phyloP scores from a whole-genome alignment of 805 yeast genomes.

The Kodamaea kakaduensis region DNA sequence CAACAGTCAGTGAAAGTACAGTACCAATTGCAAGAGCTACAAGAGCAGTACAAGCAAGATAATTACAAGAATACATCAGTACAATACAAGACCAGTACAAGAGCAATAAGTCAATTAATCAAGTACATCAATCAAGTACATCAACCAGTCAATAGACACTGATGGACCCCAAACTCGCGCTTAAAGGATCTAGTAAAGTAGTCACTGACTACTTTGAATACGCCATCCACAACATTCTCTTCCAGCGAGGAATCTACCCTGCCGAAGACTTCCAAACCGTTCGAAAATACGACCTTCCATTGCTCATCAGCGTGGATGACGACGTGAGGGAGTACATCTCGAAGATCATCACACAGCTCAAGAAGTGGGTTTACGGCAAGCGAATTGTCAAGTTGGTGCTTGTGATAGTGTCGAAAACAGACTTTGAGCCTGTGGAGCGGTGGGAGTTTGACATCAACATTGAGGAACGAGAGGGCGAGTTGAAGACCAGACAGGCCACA shows the following conservation, averaged over 20 bases:
- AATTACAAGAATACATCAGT: no score
- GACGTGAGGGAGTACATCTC: constrained; percentile 70
- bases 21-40: no score
- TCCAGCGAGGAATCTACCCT: constrained; percentile 88
- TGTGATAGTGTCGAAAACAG: constrained; percentile 65
- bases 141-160: no score
- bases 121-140: no score
- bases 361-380: constrained; percentile 68
- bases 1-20: no score
- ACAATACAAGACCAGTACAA: no score
- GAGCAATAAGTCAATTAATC: no score
- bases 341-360: constrained; percentile 58
- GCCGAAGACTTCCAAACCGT: constrained; percentile 77
- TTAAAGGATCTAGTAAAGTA: constrained; percentile 73
- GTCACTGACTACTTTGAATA: constrained; percentile 84
- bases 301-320: constrained; percentile 69
- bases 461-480: constrained; percentile 18
- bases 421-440: constrained; percentile 67
- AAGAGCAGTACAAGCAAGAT: no score
- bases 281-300: constrained; percentile 71
- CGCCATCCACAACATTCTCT: constrained; percentile 74
- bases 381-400: constrained; percentile 65
- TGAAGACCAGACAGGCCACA: constrained; percentile 43
- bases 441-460: constrained; percentile 79
- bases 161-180: constrained; percentile 41